These are phyloP conservation scores for Citrus hindsii DNA, from an alignment of 345 rosid genomes.

Conservation along the genomic window DNA sequence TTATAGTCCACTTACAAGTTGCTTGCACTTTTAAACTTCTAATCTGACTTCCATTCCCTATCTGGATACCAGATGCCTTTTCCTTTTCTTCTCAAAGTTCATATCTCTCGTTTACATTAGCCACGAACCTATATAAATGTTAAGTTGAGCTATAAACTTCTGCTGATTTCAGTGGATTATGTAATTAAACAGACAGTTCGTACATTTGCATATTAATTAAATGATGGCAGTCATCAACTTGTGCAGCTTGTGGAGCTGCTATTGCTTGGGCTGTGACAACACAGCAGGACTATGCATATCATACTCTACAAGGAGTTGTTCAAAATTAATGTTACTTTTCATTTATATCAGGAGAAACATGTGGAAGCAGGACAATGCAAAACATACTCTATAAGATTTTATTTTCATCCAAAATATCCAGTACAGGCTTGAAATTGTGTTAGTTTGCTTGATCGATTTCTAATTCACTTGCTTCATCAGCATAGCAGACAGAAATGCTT, in stretches of 20 bases:
- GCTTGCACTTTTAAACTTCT: background rate
- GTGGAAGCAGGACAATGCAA: background rate
- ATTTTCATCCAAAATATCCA: background rate
- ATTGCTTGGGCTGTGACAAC: too few relatives aligned
- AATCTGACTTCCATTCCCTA: background rate
- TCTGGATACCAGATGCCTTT: background rate
- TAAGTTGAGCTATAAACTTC: background rate
- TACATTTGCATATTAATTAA: too few relatives aligned
- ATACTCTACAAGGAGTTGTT: background rate
- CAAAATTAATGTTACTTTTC: background rate
- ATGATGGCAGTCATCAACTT: too few relatives aligned
- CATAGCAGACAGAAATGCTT: conserved; percentile 19
- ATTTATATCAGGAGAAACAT: background rate
- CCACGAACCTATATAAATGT: too few relatives aligned
- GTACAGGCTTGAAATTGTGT: background rate
- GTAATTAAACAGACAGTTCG: too few relatives aligned
- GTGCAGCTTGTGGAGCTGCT: too few relatives aligned
- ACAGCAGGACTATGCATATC: background rate
- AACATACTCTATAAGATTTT: background rate
- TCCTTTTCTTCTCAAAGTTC: background rate
- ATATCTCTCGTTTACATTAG: too few relatives aligned
- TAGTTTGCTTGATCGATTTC: background rate
- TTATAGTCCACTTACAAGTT: background rate
- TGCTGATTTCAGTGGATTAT: background rate
- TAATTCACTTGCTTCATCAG: background rate